Percentiles rank a stretch among this genome's conserved stretches.
phyloP scores from a whole-genome alignment of 1,284 basidiomycete species.

The Ustilago crameri region DNA sequence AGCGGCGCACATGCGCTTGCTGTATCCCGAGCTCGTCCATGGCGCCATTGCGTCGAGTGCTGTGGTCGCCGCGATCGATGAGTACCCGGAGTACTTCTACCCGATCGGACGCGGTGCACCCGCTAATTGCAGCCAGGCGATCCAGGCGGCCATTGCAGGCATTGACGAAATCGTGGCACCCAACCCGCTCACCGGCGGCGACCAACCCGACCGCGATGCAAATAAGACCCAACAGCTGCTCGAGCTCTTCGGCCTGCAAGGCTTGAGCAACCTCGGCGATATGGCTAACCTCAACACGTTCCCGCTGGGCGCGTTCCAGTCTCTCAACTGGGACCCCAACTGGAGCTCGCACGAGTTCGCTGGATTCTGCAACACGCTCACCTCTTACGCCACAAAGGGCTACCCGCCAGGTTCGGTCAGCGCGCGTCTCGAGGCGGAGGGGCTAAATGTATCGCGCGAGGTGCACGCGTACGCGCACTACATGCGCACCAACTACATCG shows the following conservation, averaged over 20 bases:
- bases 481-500: conserved; percentile 40
- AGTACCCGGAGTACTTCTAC: conserved; percentile 78
- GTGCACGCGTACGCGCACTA: conserved; percentile 47
- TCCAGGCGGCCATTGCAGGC: conserved; percentile 72
- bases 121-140: conserved; percentile 76
- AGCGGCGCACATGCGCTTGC: conserved; percentile 87
- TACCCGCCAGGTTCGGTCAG: conserved; percentile 14
- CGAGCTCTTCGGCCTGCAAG: conserved; percentile 50
- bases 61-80: conserved; percentile 61
- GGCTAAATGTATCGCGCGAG: conserved; percentile 27
- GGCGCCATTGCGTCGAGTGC: conserved; percentile 84
- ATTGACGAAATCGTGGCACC: conserved; percentile 61
- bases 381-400: conserved; percentile 35
- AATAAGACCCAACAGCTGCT: conserved; percentile 37
- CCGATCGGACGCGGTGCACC: conserved; percentile 82
- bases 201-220: conserved; percentile 47
- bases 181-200: conserved; percentile 48
- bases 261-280: conserved; percentile 49
- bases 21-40: conserved; percentile 87
- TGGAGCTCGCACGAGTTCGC: conserved; percentile 48
- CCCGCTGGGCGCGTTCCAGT: conserved; percentile 61
- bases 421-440: conserved; percentile 9
- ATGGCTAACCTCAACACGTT: conserved; percentile 57
- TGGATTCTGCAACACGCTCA: conserved; percentile 41
- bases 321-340: conserved; percentile 59